Percentiles rank a stretch among this genome's conserved stretches.
phyloP scores from a whole-genome alignment of 768 basidiomycete species.

The Omphalotus guepiniiformis region DNA sequence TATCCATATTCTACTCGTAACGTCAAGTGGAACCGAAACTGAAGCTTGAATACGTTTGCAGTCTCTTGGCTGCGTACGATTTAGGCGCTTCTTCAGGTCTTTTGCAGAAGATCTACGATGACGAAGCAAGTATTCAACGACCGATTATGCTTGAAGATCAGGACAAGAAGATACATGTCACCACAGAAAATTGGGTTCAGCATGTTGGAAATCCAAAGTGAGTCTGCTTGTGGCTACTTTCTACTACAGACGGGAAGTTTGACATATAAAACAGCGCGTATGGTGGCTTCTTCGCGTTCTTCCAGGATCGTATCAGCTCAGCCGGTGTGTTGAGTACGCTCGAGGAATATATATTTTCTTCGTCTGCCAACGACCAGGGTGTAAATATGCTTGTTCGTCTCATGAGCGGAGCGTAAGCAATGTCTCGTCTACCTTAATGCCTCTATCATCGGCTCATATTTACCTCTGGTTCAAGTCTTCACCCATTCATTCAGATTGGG shows the following conservation, averaged over 20 bases:
- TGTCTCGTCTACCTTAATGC: background rate
- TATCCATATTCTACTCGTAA: background rate
- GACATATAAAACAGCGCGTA: conserved; percentile 30
- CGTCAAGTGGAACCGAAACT: too few species aligned
- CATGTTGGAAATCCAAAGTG: conserved; percentile 47
- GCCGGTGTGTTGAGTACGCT: conserved; percentile 35
- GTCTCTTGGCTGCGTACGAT: conserved; percentile 54
- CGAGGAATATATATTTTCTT: conserved; percentile 45
- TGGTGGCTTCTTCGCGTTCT: conserved; percentile 32
- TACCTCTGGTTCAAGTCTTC: conserved; percentile 38
- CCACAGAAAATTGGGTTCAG: conserved; percentile 43
- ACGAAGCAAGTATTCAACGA: conserved; percentile 32
- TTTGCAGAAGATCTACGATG: conserved; percentile 46
- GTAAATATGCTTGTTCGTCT: conserved; percentile 32
- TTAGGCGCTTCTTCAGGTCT: conserved; percentile 43
- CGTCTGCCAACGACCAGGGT: conserved; percentile 28
- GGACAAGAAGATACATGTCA: conserved; percentile 32
- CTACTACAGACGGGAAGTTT: background rate
- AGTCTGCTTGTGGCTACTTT: conserved; percentile 10
- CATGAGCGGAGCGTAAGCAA: conserved; percentile 31
- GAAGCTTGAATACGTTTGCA: conserved; percentile 17
- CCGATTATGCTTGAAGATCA: conserved; percentile 34
- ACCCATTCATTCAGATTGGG: conserved; percentile 56
- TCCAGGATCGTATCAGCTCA: conserved; percentile 33
- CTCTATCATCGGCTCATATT: too few species aligned